Base-by-base conservation (phyloP, 2,329 filamentous ascomycete species). In the Aspergillus udagawae region DNA sequence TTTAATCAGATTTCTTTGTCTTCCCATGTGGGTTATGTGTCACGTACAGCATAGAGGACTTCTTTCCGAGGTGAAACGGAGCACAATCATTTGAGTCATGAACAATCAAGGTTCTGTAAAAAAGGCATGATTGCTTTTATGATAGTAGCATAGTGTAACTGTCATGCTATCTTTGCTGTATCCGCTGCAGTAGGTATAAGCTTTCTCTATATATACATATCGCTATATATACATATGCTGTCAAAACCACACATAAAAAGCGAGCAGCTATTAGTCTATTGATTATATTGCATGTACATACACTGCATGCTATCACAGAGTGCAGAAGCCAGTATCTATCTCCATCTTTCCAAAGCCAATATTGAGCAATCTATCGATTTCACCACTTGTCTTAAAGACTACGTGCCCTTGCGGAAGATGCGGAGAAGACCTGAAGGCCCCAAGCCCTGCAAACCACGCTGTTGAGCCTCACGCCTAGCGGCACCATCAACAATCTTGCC, bases 381-480 rank as follows among this genome's bases (percentile, higher is more conserved):
- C 9, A 17, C 1, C 32, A 38, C 32, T 17, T 17, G 32, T 38
- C 32, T 38, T n/a, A n/a, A 38, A 17, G 28, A 17, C 32, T 25
- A 25, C 6, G 44, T 17, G 5, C 44, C 53, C 55, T 53, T 56
- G 21, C 28, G 52, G 9, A 63, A 56, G 9, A 56, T 20, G 23
- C 45, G 44, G 17, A 58, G 52, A 5, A 60, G 14, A 10, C 56
- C 42, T 8, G 59, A 21, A 23, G 44, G 45, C 9, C 63, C 63
- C 56, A 77, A 54, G 4, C 75, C 74, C 41, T 70, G 63, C 49
- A 76, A 62, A 3, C 75, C 75, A 23, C 72, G 65, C 65, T 75
- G 71, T 42, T 68, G 60, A 3, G 60, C 64, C 63, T 74, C 74
- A 44, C 72, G 66, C 17, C 64, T 70, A 9, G 69, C 73, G 25